Evolutionary conservation across 2,329 filamentous ascomycete species (phyloP).

Genomic region (Aspergillus sp.): DNA sequence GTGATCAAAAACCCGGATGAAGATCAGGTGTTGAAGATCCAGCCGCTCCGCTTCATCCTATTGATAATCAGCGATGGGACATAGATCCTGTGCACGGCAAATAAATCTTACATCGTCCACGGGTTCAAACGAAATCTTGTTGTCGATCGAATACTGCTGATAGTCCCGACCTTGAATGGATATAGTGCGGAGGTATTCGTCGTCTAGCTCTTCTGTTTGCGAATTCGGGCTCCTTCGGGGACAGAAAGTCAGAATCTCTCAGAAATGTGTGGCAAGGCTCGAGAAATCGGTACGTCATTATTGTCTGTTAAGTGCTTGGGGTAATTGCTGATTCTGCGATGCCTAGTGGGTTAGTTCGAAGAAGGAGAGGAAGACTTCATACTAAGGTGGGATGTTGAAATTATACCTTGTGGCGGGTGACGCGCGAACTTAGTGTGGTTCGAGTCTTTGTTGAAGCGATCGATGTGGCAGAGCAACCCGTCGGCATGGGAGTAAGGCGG

Average conservation of each 20-base stretch:
- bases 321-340: neutral
- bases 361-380: neutral
- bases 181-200: constrained; percentile 59
- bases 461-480: constrained; percentile 21
- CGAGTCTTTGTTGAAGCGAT: constrained; percentile 26
- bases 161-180: constrained; percentile 63
- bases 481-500: constrained; percentile 18
- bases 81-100: neutral
- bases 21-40: constrained; percentile 61
- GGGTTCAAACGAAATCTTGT: constrained; percentile 66
- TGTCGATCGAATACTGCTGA: constrained; percentile 66
- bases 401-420: constrained; percentile 12
- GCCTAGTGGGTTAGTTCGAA: constrained; percentile 1
- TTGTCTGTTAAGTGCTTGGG: constrained; percentile 10
- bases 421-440: constrained; percentile 20
- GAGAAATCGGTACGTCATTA: constrained; percentile 31
- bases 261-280: constrained; percentile 2
- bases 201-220: constrained; percentile 55
- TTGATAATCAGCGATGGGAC: constrained; percentile 17
- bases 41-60: constrained; percentile 69
- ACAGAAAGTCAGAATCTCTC: constrained; percentile 27
- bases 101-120: constrained; percentile 63
- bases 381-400: constrained; percentile 6
- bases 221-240: constrained; percentile 43
- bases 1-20: constrained; percentile 64